Percentiles rank a stretch among this genome's conserved stretches.
Conservation (phyloP, 306 rosid species). For the Vigna nakashimae region DNA sequence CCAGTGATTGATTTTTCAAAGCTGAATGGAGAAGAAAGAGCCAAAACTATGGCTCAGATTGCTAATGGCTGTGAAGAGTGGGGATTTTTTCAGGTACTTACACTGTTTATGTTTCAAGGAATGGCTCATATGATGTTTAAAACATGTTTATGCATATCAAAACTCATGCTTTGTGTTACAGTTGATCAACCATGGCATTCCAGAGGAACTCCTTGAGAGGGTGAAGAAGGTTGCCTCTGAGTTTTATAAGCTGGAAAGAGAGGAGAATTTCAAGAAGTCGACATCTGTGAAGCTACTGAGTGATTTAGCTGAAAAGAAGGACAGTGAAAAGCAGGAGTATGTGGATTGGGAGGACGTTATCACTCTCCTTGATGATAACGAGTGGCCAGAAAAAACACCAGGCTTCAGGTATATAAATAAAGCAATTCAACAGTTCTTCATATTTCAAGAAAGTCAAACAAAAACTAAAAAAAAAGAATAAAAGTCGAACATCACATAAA, state of each 20-base stretch:
- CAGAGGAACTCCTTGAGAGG: constrained; percentile 89
- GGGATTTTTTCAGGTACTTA: constrained; percentile 96
- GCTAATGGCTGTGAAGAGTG: constrained; percentile 96
- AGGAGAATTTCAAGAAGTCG: constrained; percentile 76
- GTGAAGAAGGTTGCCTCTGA: constrained; percentile 79
- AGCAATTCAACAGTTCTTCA: constrained; percentile 20
- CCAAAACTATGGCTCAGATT: constrained; percentile 77
- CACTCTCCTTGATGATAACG: constrained; percentile 71
- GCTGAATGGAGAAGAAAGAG: constrained; percentile 80
- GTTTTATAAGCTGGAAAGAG: constrained; percentile 81
- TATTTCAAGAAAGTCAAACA: constrained; percentile 19
- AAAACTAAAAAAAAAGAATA: background rate
- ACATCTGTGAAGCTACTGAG: constrained; percentile 56
- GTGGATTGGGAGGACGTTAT: constrained; percentile 96
- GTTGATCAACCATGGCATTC: constrained; percentile 94
- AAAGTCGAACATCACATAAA: constrained; percentile 3
- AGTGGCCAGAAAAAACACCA: constrained; percentile 81
- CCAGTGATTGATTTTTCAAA: constrained; percentile 98
- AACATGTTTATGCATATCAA: constrained; percentile 30
- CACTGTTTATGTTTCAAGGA: background rate
- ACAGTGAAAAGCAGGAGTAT: constrained; percentile 59
- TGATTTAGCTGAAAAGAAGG: constrained; percentile 60
- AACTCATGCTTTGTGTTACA: constrained; percentile 43
- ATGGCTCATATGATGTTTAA: background rate
- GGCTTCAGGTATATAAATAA: constrained; percentile 73